Percentiles rank a stretch among this genome's conserved stretches.
phyloP scores from a whole-genome alignment of 805 yeast genomes.

The Candida argentea region DNA sequence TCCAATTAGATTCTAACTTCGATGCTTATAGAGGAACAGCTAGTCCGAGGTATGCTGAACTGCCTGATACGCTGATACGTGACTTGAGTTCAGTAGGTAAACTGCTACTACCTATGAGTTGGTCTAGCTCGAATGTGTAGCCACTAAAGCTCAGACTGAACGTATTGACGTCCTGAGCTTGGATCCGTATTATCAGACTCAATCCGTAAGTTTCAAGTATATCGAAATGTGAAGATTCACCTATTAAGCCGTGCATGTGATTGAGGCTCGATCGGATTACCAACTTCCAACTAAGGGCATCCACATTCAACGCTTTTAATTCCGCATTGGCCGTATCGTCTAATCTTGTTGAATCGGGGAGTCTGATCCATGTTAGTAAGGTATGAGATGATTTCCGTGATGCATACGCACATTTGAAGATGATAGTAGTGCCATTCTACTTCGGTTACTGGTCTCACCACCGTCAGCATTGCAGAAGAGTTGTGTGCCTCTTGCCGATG shows the following conservation, averaged over 20 bases:
- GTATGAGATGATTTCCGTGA: not conserved
- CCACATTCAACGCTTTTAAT: slow-evolving; percentile 4
- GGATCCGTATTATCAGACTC: slow-evolving; percentile 15
- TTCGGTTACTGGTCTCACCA: not conserved
- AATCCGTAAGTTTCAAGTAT: slow-evolving; percentile 6
- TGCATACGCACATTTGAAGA: slow-evolving; percentile 8
- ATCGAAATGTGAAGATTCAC: slow-evolving; percentile 11
- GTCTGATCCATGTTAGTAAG: slow-evolving; percentile 6
- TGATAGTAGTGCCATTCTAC: slow-evolving; percentile 9
- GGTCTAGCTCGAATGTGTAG: slow-evolving; percentile 19
- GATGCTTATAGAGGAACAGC: slow-evolving; percentile 8
- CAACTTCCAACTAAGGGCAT: slow-evolving; percentile 12
- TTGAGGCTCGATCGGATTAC: slow-evolving; percentile 6
- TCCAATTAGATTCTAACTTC: no score
- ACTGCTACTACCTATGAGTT: slow-evolving; percentile 13
- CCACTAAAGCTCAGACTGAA: slow-evolving; percentile 22
- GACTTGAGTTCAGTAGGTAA: no score
- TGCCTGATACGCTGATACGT: not conserved
- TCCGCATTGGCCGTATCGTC: slow-evolving; percentile 3
- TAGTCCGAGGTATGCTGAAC: slow-evolving; percentile 1
- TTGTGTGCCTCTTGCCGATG: not conserved
- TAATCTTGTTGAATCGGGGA: slow-evolving; percentile 3
- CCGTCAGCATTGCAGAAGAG: not conserved
- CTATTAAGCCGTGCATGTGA: slow-evolving; percentile 10
- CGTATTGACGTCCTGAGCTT: slow-evolving; percentile 17